These are phyloP conservation scores for Russula brevipes DNA, from an alignment of 768 basidiomycete genomes.

Conservation along the genomic window DNA sequence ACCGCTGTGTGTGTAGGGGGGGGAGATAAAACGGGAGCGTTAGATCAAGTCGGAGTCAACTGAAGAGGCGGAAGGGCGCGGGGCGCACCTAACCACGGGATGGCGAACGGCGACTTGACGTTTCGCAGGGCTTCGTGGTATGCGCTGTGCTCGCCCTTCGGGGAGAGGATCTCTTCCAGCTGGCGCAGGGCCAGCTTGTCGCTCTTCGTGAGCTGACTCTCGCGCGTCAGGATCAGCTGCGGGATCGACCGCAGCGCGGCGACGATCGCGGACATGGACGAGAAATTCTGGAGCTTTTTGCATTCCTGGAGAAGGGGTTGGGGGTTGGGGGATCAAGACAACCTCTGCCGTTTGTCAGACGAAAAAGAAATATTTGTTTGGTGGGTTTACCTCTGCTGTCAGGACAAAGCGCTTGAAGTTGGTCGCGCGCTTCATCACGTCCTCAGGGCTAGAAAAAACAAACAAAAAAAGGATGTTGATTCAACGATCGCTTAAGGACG, in stretches of 20 bases:
- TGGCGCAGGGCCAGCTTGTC: conserved; percentile 31
- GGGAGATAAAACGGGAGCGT: not conserved
- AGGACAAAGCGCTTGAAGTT: conserved; percentile 44
- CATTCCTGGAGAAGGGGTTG: conserved; percentile 39
- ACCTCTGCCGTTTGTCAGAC: not conserved
- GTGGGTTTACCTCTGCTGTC: conserved; percentile 36
- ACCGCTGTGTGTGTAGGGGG: conserved; percentile 30
- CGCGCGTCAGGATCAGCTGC: conserved; percentile 30
- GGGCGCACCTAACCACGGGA: conserved; percentile 41
- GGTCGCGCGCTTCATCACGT: conserved; percentile 35
- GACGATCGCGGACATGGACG: conserved; percentile 41
- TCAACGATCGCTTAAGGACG: conserved; percentile 7
- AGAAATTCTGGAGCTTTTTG: conserved; percentile 40
- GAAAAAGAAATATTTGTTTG: not conserved
- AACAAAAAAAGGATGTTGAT: no score
- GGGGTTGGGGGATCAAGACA: not conserved
- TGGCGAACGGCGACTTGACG: conserved; percentile 26
- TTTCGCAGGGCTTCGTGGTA: conserved; percentile 37
- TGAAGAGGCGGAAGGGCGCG: not conserved
- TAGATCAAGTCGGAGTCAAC: no score
- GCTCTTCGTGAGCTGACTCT: conserved; percentile 16
- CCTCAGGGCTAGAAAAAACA: conserved; percentile 37
- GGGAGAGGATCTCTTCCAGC: conserved; percentile 30
- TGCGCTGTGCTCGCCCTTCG: conserved; percentile 34
- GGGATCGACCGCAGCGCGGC: conserved; percentile 41